Evolutionary conservation across 1,139 yeast species (phyloP), one percentile per base, ranked within the genome.

Genomic region (Pichia sp.): DNA sequence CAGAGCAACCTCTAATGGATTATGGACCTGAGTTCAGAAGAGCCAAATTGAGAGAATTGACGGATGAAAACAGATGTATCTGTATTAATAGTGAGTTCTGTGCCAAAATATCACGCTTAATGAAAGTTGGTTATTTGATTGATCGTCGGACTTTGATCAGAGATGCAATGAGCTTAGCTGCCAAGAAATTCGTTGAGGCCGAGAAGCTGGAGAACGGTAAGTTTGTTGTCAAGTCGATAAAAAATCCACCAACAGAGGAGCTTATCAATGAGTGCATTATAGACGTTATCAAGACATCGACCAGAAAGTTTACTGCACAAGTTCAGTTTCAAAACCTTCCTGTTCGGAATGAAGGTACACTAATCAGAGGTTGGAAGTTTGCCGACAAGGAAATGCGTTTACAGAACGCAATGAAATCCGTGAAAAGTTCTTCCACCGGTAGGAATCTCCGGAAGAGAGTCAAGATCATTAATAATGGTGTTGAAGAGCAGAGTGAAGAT

Each of bases 141-240:
- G 85, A 80, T 62, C 69, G 72, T 54, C 76, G 75, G 55, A 81
- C 85, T 0, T 55, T 80, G 7, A 72, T 73, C 1, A 70, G 80
- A 49, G 85, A 80, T 62, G 73, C 78, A 1, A 33, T 20, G 1
- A 8, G 20, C 8, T 54, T 67, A 36, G 59, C 64, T 58, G 40
- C 65, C 62, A 56, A 69, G 63, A 67, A 73, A 48, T 24, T 52
- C 36, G 42, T 57, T 46, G 34, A 38, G 27, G 31, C 47, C 8
- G 51, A 53, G 46, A 44, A 49, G 17, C 10, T 40, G 8, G 52
- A 45, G n/a, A 40, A 48, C 46, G 48, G 58, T 48, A 46, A 36
- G 49, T 29, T 51, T 55, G 14, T 56, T 58, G 41, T 40, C 30
- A 56, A 53, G 14, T 62, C 64, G 3, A 38, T 53, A 2, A 48